Evolutionary conservation across 106 monocot genomes (phyloP), one percentile per base, ranked within the genome.

Genomic region (Dactylorhiza incarnata): DNA sequence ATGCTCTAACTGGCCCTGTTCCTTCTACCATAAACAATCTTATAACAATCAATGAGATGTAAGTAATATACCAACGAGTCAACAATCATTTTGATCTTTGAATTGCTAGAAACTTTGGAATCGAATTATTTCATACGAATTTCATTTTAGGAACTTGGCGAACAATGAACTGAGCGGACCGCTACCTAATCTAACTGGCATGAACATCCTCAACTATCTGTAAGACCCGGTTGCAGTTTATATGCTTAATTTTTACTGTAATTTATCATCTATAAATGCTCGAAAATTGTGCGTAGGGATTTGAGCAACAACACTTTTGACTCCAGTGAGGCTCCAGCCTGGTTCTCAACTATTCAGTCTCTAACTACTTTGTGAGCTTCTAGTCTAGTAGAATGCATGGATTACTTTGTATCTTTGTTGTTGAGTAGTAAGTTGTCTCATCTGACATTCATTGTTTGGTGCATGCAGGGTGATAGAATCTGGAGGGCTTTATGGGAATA

Each of bases 261-360:
- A 73, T 23, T 2, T 58, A 58, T 29, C 26, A 65, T 65, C 26
- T 0, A 26, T 11, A 13, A 65, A 65, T 65, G 13, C 17, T 52
- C 12, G 68, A 9, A 29, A 49, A 63, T 69, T 17, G 6, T 46
- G 5, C 66, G 8, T 84, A 96, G 96, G 80, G 93, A 96, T 77
- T 81, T 96, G 68, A 96, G 96, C 81, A 96, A 96, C 84, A 96
- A 96, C 73, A 78, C 43, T 20, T 96, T 96, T 77, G 76, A 70
- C 48, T 20, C 69, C 14, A 80, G 81, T 52, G 76, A 78, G 78
- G 89, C 77, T 79, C 96, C 96, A 47, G 22, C 37, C 16, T 94
- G 94, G 94, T 82, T 97, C 73, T 80, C 84, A 13, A 81, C 75
- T 11, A 47, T 97, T 37, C 49, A 58, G 73, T 82, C 86, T 17